Percentiles rank a stretch among this genome's conserved stretches.
Conservation (phyloP, 352 stramenopile species). For the Aphanomyces astaci region DNA sequence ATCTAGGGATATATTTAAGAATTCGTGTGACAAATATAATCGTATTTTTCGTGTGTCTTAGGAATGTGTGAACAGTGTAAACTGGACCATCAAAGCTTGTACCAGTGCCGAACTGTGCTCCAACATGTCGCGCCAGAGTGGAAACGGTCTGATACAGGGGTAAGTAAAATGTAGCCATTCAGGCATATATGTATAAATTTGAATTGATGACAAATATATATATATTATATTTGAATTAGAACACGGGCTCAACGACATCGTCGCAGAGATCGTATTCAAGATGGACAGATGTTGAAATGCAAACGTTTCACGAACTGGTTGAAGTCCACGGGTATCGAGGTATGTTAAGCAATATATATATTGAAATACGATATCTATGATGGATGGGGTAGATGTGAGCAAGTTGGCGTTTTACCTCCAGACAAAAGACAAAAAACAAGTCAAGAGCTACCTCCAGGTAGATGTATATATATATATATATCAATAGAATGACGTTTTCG, state of each 20-base stretch:
- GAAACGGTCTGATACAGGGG: slow-evolving; percentile 30
- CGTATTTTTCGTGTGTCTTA: too few species aligned
- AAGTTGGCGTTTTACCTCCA: slow-evolving; percentile 9
- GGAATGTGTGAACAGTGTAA: slow-evolving; percentile 61
- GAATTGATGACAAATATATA: neutral
- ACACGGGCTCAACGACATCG: neutral
- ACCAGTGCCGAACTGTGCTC: slow-evolving; percentile 55
- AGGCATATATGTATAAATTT: too few species aligned
- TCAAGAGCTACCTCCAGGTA: slow-evolving; percentile 23
- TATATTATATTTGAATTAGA: neutral
- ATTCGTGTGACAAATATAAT: too few species aligned
- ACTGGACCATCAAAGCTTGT: slow-evolving; percentile 54
- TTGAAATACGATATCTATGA: neutral
- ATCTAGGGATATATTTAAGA: too few species aligned
- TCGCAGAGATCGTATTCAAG: slow-evolving; percentile 8
- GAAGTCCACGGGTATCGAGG: slow-evolving; percentile 18
- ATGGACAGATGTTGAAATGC: slow-evolving; percentile 11
- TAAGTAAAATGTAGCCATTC: too few species aligned
- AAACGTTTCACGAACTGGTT: slow-evolving; percentile 18
- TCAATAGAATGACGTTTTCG: neutral
- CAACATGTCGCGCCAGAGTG: slow-evolving; percentile 64
- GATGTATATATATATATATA: neutral
- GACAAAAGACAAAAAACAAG: slow-evolving; percentile 19
- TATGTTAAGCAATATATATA: neutral
- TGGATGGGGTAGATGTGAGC: neutral